Conservation (phyloP, 371 early-diverging fungal genomes). For the Furculomyces boomerangus region DNA sequence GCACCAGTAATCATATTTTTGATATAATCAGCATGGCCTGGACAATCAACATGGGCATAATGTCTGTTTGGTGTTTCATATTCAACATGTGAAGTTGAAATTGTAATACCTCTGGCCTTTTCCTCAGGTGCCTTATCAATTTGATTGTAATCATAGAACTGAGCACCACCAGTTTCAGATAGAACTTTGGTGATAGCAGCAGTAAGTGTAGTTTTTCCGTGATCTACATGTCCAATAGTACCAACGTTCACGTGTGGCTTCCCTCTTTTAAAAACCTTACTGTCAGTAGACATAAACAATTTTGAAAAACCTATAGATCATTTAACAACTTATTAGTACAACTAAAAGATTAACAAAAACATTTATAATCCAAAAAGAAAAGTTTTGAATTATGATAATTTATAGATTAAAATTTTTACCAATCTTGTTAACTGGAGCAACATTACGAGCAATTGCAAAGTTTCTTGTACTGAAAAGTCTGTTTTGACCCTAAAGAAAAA, state of each 20-base stretch:
- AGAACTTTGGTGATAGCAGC: constrained; percentile 97
- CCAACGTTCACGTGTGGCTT: constrained; percentile 99
- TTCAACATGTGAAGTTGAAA: constrained; percentile 90
- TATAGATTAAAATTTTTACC: no score
- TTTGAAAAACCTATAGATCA: constrained; percentile 18
- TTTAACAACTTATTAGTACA: no score
- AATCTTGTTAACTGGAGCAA: no score
- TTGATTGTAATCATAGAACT: constrained; percentile 63
- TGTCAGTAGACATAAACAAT: constrained; percentile 29
- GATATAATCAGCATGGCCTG: constrained; percentile 99
- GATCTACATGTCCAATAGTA: constrained; percentile 99
- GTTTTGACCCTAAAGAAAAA: no score
- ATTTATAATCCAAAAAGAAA: no score
- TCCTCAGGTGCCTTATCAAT: constrained; percentile 98
- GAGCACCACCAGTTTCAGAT: constrained; percentile 51
- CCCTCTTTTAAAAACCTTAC: constrained; percentile 42
- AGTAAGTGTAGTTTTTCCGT: constrained; percentile 98
- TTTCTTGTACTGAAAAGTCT: no score
- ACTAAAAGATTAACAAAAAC: no score
- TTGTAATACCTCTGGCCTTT: constrained; percentile 94
- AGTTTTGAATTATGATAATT: no score
- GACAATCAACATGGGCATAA: constrained; percentile 98
- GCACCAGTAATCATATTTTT: constrained; percentile 99
- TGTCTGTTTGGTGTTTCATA: constrained; percentile 81
- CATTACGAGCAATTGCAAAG: no score